A percentile compares a stretch with the other conserved stretches of the same genome.
phyloP scores from a whole-genome alignment of 495 filamentous ascomycete genomes.

The Xylaria castorea region DNA sequence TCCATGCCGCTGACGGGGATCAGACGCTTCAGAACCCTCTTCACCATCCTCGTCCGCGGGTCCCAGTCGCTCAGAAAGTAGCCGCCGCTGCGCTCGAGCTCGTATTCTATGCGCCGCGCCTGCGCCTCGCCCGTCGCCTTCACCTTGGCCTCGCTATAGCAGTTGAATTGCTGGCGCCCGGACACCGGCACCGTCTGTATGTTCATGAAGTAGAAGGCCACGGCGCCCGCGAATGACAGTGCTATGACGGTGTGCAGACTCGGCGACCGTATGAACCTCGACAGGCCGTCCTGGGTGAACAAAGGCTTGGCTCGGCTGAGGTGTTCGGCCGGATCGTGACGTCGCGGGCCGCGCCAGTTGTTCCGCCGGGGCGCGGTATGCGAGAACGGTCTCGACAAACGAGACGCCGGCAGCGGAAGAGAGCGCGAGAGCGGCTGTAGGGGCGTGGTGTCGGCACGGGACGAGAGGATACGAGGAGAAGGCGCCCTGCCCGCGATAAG shows the following conservation, averaged over 20 bases:
- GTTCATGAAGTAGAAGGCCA: slow-evolving; percentile 72
- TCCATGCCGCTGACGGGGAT: slow-evolving; percentile 70
- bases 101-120: slow-evolving; percentile 58
- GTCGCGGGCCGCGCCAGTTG: slow-evolving; percentile 38
- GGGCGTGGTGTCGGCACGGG: neutral
- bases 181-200: slow-evolving; percentile 82
- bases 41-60: slow-evolving; percentile 56
- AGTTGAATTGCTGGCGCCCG: slow-evolving; percentile 83
- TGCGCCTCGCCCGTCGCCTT: slow-evolving; percentile 57
- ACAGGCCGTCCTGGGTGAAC: slow-evolving; percentile 39
- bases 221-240: slow-evolving; percentile 44
- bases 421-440: slow-evolving; percentile 1
- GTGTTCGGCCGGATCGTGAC: slow-evolving; percentile 34
- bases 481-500: neutral
- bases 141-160: slow-evolving; percentile 65
- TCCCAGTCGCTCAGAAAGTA: slow-evolving; percentile 52
- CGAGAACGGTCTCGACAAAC: slow-evolving; percentile 33
- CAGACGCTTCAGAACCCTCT: slow-evolving; percentile 72
- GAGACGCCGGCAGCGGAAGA: slow-evolving; percentile 1
- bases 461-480: neutral
- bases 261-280: slow-evolving; percentile 36
- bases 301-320: slow-evolving; percentile 49
- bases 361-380: slow-evolving; percentile 29
- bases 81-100: slow-evolving; percentile 45
- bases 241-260: slow-evolving; percentile 43